Evolutionary conservation across 768 basidiomycete genomes (phyloP), one percentile per base, ranked within the genome.

Genomic region (Boletellus ananas): DNA sequence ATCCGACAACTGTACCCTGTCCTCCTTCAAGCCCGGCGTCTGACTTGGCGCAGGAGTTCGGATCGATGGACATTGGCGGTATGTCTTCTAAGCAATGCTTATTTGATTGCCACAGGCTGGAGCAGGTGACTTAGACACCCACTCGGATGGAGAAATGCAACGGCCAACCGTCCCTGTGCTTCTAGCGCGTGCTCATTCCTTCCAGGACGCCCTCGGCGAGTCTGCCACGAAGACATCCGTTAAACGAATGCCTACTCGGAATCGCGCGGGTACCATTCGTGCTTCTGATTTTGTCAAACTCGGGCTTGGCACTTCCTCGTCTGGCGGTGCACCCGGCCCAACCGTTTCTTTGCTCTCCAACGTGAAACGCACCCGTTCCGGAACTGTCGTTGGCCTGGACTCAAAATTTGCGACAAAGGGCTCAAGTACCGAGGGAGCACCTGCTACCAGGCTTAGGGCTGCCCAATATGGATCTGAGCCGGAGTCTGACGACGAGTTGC

Each of bases 191-290:
- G 57, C 62, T 3, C 60, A 54, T 41, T 64, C 66, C 21, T 50
- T 68, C 31, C 61, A 60, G 4, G 60, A 49, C 9, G 25, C 54
- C 14, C 27, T 51, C 7, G 35, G 39, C 13, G 34, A 50, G 20
- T 45, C 34, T 9, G 45, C 34, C 43, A 38, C 33, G 37, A 65
- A 49, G 56, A 67, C 48, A 11, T 16, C 46, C 20, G 23, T 29
- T 0, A 53, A 48, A 34, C 46, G 42, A 39, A 38, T 16, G 23
- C 41, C 34, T 14, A 36, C 63, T 43, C 64, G 72, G n/a, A 68
- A 67, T n/a, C 74, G 79, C 16, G 78, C 71, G 21, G 77, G 71
- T 52, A 81, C 75, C 45, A 80, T 74, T 59, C 78, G 72, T 45
- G 78, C 73, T 43, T 79, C 72, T n/a, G 76, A 77, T 54, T 73